Percentiles rank a stretch among this genome's conserved stretches.
phyloP scores from a whole-genome alignment of 208 protist genomes.

The Leishmania mexicana region DNA sequence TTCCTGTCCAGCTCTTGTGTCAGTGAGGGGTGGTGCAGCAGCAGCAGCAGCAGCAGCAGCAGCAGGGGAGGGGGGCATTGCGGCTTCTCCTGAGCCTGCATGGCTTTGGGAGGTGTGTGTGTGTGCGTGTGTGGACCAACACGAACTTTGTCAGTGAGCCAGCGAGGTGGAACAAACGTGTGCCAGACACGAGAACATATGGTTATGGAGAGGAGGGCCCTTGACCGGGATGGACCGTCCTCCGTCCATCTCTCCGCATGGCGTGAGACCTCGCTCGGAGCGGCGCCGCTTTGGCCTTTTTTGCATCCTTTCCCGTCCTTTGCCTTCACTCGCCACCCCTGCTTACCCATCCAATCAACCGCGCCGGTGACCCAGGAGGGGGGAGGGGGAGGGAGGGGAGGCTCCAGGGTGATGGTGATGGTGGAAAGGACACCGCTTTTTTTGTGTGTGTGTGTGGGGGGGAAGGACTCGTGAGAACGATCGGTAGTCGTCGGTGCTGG shows the following conservation, averaged over 20 bases:
- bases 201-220: no score
- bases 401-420: background rate
- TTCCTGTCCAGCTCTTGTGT: background rate
- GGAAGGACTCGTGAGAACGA: background rate
- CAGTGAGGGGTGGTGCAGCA: background rate
- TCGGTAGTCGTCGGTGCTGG: background rate
- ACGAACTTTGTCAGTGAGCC: no score
- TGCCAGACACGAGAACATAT: background rate
- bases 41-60: background rate
- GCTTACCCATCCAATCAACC: background rate
- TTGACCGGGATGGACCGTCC: background rate
- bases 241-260: background rate
- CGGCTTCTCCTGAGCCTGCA: no score
- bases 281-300: background rate
- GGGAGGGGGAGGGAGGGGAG: background rate
- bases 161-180: no score
- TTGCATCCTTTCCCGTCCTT: background rate
- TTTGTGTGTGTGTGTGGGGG: background rate
- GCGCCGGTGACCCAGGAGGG: background rate
- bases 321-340: background rate
- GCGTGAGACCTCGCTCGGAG: background rate
- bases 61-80: no score
- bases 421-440: background rate
- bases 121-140: no score
- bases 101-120: no score